Percentiles rank a stretch among this genome's conserved stretches.
These are phyloP conservation scores for Polysphondylium violaceum DNA, from an alignment of 78 protist species.

Conservation along the genomic window DNA sequence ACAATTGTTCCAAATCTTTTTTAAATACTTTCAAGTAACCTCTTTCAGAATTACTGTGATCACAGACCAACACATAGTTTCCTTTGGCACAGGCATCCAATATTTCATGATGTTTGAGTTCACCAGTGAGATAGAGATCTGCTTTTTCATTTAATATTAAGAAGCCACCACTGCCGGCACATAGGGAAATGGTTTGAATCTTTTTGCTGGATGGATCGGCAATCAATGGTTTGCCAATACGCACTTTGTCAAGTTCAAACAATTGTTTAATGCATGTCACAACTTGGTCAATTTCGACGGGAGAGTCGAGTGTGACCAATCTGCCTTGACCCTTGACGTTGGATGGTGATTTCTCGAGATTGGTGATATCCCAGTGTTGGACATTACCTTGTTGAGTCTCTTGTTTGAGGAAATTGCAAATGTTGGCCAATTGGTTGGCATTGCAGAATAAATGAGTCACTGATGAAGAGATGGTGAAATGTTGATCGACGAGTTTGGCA, in stretches of 20 bases:
- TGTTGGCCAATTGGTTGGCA: too few species aligned
- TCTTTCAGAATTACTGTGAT: conserved; percentile 87
- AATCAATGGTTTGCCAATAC: conserved; percentile 50
- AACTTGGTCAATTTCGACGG: conserved; percentile 26
- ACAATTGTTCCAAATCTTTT: conserved; percentile 8
- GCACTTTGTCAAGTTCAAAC: conserved; percentile 42
- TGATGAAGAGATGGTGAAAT: too few species aligned
- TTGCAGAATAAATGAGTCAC: too few species aligned
- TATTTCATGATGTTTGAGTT: conserved; percentile 86
- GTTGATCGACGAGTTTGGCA: not conserved
- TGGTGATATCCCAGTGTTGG: not conserved
- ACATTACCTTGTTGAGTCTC: too few species aligned
- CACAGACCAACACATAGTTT: conserved; percentile 82
- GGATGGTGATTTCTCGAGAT: conserved; percentile 15
- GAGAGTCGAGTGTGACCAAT: conserved; percentile 24
- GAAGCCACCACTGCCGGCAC: conserved; percentile 85
- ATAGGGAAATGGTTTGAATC: conserved; percentile 75
- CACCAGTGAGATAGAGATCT: conserved; percentile 86
- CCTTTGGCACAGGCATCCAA: conserved; percentile 84
- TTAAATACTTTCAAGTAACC: conserved; percentile 76
- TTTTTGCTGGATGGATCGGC: not conserved
- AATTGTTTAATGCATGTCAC: conserved; percentile 37
- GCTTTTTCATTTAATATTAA: conserved; percentile 53
- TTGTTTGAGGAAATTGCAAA: too few species aligned
- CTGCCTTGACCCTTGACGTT: conserved; percentile 41